A percentile compares a stretch with the other conserved stretches of the same genome.
Conservation (phyloP, 352 stramenopile genomes). For the Pythium apleroticum region DNA sequence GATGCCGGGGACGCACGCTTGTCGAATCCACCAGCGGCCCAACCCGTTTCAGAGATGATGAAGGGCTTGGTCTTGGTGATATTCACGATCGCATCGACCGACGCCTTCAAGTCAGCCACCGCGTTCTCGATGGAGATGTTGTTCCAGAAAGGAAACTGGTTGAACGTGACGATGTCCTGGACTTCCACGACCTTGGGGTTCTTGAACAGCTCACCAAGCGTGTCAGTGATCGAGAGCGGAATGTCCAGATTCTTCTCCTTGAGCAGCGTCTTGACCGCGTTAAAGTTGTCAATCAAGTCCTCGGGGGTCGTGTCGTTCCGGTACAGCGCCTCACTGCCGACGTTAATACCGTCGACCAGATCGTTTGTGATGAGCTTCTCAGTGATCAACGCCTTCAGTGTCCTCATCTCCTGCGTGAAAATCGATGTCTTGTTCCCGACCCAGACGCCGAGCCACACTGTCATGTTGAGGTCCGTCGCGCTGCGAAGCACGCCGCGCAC, state of each 20-base stretch:
- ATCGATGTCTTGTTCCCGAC: constrained; percentile 65
- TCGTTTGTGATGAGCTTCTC: constrained; percentile 54
- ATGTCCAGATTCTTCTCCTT: constrained; percentile 49
- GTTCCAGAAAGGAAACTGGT: constrained; percentile 87
- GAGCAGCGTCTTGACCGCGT: constrained; percentile 68
- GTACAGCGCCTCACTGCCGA: constrained; percentile 81
- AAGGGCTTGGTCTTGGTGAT: constrained; percentile 69
- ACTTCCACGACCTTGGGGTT: constrained; percentile 73
- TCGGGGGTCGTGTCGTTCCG: constrained; percentile 68
- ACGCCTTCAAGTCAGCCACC: constrained; percentile 61
- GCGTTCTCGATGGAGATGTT: constrained; percentile 54
- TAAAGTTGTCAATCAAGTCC: constrained; percentile 70
- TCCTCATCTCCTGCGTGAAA: constrained; percentile 56
- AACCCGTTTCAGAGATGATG: constrained; percentile 84
- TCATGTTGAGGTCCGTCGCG: constrained; percentile 65
- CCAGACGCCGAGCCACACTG: constrained; percentile 83
- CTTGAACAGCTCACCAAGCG: constrained; percentile 69
- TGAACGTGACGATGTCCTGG: constrained; percentile 76
- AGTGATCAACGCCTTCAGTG: constrained; percentile 58
- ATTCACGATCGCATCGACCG: constrained; percentile 59
- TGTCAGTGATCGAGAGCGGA: constrained; percentile 79
- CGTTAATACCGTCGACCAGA: constrained; percentile 79
- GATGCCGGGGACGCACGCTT: constrained; percentile 55
- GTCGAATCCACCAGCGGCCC: constrained; percentile 55
- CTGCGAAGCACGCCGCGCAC: constrained; percentile 55